Evolutionary conservation across 441 rosid genomes (phyloP), one percentile per base, ranked within the genome.

Genomic region (Syzygium malaccense): DNA sequence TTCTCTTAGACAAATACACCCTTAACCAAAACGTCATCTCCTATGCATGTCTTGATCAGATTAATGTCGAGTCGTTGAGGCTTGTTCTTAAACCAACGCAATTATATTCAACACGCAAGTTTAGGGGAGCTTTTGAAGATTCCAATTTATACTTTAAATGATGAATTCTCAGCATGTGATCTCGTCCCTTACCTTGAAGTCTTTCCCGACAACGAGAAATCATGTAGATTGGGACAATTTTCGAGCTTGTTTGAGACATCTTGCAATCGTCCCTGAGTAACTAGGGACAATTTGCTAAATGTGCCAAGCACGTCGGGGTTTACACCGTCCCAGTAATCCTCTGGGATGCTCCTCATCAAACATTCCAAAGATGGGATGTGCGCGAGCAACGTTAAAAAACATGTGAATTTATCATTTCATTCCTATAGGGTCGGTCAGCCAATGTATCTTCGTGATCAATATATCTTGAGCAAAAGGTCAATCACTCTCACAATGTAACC

Each of bases 371-470:
- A n/a, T 62, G 33, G 32, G 32, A 30, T 4, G 7, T 28, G 68
- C n/a, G 18, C 28, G 18, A 7, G 41, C 33, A 37, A 30, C 12
- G 12, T 30, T 30, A 64, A 30, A 64, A 15, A 32, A 64, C 12
- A 62, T n/a, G 2, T 30, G 41, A 64, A 0, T 30, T 30, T 26
- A 58, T 6, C 37, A 20, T n/a, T 37, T 0, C 37, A 30, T 14
- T 62, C 20, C 0, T 30, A 30, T 28, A 11, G 14, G 13, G 4
- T 14, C 17, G 68, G 7, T 62, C 4, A 1, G 0, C 33, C 19
- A 62, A n/a, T 26, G 5, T n/a, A n/a, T n/a, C 33, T 62, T 62
- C 30, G 8, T 62, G 68, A 62, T 62, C 32, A n/a, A 14, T 62
- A 62, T 62, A 18, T 62, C 18, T 62, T n/a, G 33, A 62, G 68